phyloP scores from a whole-genome alignment of 2,329 filamentous ascomycete species.

The Scortechinia acanthostroma region DNA sequence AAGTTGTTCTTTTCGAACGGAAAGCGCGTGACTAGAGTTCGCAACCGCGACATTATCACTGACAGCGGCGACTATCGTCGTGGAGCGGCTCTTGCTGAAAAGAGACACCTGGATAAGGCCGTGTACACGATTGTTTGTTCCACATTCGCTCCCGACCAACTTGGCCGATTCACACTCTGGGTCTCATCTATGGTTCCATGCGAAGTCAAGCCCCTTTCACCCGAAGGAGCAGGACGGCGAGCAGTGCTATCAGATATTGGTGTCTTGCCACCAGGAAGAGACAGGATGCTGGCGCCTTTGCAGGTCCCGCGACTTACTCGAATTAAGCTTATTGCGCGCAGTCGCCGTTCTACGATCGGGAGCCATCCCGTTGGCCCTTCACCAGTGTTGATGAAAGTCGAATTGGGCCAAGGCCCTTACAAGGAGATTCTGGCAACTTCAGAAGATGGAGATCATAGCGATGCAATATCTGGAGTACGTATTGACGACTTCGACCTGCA shows the following conservation, averaged over 20 bases:
- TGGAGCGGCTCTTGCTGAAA: slow-evolving; percentile 67
- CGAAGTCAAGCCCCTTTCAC: slow-evolving; percentile 50
- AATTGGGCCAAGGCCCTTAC: background rate
- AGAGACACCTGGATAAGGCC: slow-evolving; percentile 51
- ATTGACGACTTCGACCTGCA: background rate
- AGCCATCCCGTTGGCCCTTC: background rate
- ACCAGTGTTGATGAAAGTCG: background rate
- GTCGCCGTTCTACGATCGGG: background rate
- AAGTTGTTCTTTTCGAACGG: slow-evolving; percentile 76
- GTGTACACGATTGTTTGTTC: slow-evolving; percentile 84
- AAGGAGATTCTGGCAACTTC: background rate
- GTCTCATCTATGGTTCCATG: slow-evolving; percentile 59
- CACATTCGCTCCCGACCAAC: slow-evolving; percentile 77
- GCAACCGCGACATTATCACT: slow-evolving; percentile 70
- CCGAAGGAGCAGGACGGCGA: slow-evolving; percentile 67
- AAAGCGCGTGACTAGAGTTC: slow-evolving; percentile 62
- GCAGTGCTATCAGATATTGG: background rate
- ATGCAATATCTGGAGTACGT: background rate
- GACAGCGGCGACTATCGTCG: slow-evolving; percentile 85
- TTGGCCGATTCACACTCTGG: slow-evolving; percentile 67
- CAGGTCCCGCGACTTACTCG: background rate
- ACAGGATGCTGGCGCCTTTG: slow-evolving; percentile 1
- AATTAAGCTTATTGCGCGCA: background rate
- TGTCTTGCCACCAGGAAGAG: background rate
- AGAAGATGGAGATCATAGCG: background rate